Percentiles rank a stretch among this genome's conserved stretches.
phyloP scores from a whole-genome alignment of 2,329 filamentous ascomycete genomes.

The Arthrobotrys sinensis region DNA sequence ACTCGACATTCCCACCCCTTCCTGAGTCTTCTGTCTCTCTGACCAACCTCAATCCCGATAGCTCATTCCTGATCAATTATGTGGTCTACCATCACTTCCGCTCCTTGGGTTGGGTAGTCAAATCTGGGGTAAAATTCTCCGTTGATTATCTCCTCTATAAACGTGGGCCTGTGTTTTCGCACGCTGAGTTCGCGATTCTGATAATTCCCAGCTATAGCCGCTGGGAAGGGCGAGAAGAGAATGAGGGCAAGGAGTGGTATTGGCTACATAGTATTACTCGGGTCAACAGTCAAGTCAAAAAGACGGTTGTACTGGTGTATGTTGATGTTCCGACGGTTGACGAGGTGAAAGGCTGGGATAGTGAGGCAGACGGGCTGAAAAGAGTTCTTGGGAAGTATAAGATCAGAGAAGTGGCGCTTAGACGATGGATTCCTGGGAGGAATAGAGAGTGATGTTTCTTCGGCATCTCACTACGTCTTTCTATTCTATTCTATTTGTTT shows the following conservation, averaged over 20 bases:
- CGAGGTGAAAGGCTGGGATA: slow-evolving; percentile 69
- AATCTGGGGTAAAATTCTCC: slow-evolving; percentile 93
- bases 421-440: slow-evolving; percentile 87
- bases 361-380: slow-evolving; percentile 73
- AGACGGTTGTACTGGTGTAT: slow-evolving; percentile 90
- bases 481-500: not conserved
- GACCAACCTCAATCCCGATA: slow-evolving; percentile 76
- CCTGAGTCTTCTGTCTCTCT: slow-evolving; percentile 62
- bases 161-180: slow-evolving; percentile 91
- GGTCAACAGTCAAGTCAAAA: slow-evolving; percentile 89
- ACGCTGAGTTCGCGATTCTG: slow-evolving; percentile 91
- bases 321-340: slow-evolving; percentile 86
- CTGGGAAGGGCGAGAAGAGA: slow-evolving; percentile 75
- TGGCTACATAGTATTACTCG: slow-evolving; percentile 92
- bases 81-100: slow-evolving; percentile 96
- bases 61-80: slow-evolving; percentile 88
- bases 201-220: slow-evolving; percentile 85
- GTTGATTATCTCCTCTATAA: slow-evolving; percentile 96
- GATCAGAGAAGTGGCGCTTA: slow-evolving; percentile 84
- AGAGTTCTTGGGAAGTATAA: slow-evolving; percentile 78
- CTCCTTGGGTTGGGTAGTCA: slow-evolving; percentile 93
- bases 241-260: slow-evolving; percentile 75
- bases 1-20: slow-evolving; percentile 79
- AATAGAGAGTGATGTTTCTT: slow-evolving; percentile 73
- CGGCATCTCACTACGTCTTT: not conserved